Evolutionary conservation across 441 rosid species (phyloP), one percentile per base, ranked within the genome.

Genomic region (Erodium texanum): DNA sequence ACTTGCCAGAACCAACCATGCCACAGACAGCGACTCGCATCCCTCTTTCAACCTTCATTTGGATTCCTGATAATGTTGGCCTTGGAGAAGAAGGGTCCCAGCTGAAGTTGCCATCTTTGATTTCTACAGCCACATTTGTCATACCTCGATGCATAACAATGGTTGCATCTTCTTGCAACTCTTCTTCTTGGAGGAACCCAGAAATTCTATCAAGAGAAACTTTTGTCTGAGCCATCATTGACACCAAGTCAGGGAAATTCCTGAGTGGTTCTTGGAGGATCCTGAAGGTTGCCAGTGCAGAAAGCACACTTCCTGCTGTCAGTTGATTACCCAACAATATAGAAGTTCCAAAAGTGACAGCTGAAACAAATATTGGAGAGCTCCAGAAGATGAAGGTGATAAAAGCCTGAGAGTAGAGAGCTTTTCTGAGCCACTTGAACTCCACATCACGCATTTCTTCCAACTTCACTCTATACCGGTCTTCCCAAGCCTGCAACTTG

Each of bases 1-100:
- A 95, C 75, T 95, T 95, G 45, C 99, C 99, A 27, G 98, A 81
- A 67, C 99, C 99, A 78, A 95, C 99, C 83, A 84, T 81, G 45
- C 99, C 99, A 77, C 99, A 95, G 48, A 95, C 97, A 77, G 99
- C 99, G 75, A 92, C 99, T 69, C 93, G 95, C 99, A 90, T 88
- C 75, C 98, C 99, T 76, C 79, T 83, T 78, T 89, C 86, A 66
- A 90, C 96, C 82, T 82, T 92, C 88, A 92, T 74, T 67, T 88
- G 82, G 75, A 95, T 85, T 58, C 85, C 88, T 14, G 89, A 90
- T 66, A 95, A 74, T 52, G 97, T 95, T 29, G 90, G 82, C 76
- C 82, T 84, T 64, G 86, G 74, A 58, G 89, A 79, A 73, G 85
- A 67, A n/a, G 81, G 78, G 69, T 87, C 97, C 99, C 99, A 95